Percentiles rank a stretch among this genome's conserved stretches.
phyloP scores from a whole-genome alignment of 2,329 filamentous ascomycete species.

The Pyricularia grisea region DNA sequence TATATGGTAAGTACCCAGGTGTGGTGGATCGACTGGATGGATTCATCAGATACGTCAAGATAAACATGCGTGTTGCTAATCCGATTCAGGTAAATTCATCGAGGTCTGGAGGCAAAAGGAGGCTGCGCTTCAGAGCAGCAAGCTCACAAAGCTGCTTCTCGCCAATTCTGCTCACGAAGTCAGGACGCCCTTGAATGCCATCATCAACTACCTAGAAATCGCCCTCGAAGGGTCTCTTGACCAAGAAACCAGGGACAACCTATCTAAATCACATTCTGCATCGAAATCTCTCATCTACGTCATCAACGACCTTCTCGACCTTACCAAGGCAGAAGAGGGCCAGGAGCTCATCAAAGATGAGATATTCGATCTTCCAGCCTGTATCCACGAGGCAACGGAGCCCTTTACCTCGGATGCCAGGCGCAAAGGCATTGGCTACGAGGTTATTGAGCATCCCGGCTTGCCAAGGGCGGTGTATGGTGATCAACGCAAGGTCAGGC shows the following conservation, averaged over 20 bases:
- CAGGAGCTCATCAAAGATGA: constrained; percentile 72
- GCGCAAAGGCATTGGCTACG: constrained; percentile 64
- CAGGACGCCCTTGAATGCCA: constrained; percentile 81
- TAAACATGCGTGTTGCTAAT: not conserved
- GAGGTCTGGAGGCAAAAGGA: constrained; percentile 92
- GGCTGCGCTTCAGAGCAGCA: constrained; percentile 69
- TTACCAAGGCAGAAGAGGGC: constrained; percentile 82
- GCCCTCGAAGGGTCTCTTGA: constrained; percentile 75
- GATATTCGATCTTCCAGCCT: constrained; percentile 60
- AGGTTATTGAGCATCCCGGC: constrained; percentile 56
- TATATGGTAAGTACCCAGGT: constrained; percentile 56
- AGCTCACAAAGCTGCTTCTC: constrained; percentile 67
- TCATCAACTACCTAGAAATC: constrained; percentile 91
- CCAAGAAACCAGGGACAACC: constrained; percentile 72
- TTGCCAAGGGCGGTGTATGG: constrained; percentile 65
- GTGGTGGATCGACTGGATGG: not conserved
- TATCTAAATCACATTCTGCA: constrained; percentile 77
- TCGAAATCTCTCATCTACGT: constrained; percentile 91
- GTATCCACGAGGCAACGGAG: constrained; percentile 68
- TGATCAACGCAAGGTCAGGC: constrained; percentile 70
- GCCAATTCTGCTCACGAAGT: constrained; percentile 91
- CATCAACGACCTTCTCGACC: constrained; percentile 82
- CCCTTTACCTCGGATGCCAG: constrained; percentile 65
- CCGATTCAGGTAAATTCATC: constrained; percentile 57
- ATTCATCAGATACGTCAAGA: too few relatives aligned